Base-by-base conservation (phyloP, 441 rosid species). In the Kokia cookei region DNA sequence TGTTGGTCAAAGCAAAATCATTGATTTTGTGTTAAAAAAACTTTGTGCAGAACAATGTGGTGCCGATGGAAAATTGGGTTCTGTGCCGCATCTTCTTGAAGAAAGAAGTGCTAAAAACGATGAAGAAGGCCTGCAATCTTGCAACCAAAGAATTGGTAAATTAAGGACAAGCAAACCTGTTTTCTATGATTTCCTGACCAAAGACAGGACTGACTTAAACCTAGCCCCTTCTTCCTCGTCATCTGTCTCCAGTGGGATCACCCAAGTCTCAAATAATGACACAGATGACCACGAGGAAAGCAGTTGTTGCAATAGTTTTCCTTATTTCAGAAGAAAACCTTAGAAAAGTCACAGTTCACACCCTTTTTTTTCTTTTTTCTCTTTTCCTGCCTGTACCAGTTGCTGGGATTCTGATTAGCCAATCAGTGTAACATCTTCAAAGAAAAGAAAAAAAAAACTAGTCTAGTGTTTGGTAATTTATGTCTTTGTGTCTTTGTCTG, bases 11-110 rank as follows among this genome's bases (percentile, higher is more conserved):
- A 62, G n/a, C 26, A 45, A 50, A 1, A 29, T 69, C 55, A 32
- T 74, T 45, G 14, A 47, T 10, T 51, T 27, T 73, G 43, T 55
- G 24, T 68, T 63, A 11, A 19, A 32, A 29, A 27, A 55, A 19
- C 27, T 64, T 43, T 63, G 0, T 79, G 75, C 90, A 92, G 98
- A 78, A 73, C 58, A 71, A 79, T 2, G 82, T 72, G 77, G 82
- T 72, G 78, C 78, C 88, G 24, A 77, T 82, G 80, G 91, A 89
- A 60, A 93, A 88, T 76, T 96, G 97, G 98, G 98, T 93, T 42
- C 83, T 96, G 2, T 96, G 99, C 82, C 93, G 98, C 11, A 90
- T 96, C 79, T 93, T 93, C 80, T 81, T 92, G 76, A 96, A 93
- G 90, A 96, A 76, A 89, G 97, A 81, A 77, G 78, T 54, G 86